phyloP scores from a whole-genome alignment of 805 yeast genomes.

The Nakazawaea pomicola region DNA sequence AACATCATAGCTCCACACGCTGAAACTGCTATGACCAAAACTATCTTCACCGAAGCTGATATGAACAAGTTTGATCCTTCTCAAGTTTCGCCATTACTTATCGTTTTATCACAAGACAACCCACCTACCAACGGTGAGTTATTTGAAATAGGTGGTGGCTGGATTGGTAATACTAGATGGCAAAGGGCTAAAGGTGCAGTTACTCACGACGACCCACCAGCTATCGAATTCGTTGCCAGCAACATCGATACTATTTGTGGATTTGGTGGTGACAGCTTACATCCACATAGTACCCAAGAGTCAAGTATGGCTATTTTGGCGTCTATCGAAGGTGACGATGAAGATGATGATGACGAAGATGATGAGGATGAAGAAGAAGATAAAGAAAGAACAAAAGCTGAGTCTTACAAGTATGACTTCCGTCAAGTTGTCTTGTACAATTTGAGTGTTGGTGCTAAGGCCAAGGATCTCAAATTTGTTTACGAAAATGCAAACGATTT shows the following conservation, averaged over 20 bases:
- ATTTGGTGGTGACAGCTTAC: conserved; percentile 50
- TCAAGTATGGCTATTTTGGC: conserved; percentile 74
- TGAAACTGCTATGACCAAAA: conserved; percentile 93
- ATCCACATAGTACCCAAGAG: conserved; percentile 64
- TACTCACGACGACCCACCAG: conserved; percentile 43
- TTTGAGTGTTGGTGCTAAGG: conserved; percentile 81
- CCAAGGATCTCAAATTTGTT: conserved; percentile 68
- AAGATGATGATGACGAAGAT: conserved; percentile 40
- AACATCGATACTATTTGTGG: conserved; percentile 64
- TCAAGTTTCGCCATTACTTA: conserved; percentile 87
- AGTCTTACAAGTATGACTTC: conserved; percentile 53
- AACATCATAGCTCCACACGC: conserved; percentile 96
- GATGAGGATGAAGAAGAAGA: conserved; percentile 41
- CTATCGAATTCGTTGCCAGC: conserved; percentile 68
- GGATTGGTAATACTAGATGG: conserved; percentile 95
- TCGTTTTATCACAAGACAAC: conserved; percentile 70
- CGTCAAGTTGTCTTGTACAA: conserved; percentile 80
- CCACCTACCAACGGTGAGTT: conserved; percentile 73
- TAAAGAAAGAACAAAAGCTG: conserved; percentile 33
- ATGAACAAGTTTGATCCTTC: conserved; percentile 80
- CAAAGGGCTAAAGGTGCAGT: conserved; percentile 87
- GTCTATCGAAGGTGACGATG: conserved; percentile 48
- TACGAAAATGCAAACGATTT: conserved; percentile 76
- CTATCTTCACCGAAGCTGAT: conserved; percentile 77
- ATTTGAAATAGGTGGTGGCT: conserved; percentile 94